Conservation (phyloP, 2,329 filamentous ascomycete species). For the Leptographium lundbergii region DNA sequence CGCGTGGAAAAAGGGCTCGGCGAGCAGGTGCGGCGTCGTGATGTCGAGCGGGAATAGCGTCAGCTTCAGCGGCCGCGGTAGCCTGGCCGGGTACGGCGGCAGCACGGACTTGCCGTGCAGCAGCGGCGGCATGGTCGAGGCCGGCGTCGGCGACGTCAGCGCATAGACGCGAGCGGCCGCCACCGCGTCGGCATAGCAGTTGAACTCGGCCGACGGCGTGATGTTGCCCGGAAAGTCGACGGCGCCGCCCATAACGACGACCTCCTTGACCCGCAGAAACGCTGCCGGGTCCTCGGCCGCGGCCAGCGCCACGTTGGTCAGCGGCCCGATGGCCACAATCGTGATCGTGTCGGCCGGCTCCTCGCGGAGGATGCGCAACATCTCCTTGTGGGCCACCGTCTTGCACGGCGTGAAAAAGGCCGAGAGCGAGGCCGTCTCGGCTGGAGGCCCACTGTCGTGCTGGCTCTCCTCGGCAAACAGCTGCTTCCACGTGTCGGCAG, state of each 20-base stretch:
- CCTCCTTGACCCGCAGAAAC: conserved; percentile 78
- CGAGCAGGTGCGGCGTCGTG: conserved; percentile 57
- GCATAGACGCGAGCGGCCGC: conserved; percentile 68
- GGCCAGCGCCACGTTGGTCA: conserved; percentile 88
- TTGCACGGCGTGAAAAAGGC: conserved; percentile 65
- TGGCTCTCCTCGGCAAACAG: conserved; percentile 40
- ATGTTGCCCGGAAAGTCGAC: conserved; percentile 72
- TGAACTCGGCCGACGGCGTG: conserved; percentile 83
- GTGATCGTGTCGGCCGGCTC: conserved; percentile 75
- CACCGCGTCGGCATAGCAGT: conserved; percentile 78
- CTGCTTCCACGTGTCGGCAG: conserved; percentile 60
- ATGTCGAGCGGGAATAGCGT: conserved; percentile 68
- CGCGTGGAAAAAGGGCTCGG: conserved; percentile 43
- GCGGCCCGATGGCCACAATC: conserved; percentile 78
- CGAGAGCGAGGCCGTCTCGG: conserved; percentile 32
- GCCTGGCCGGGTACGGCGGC: conserved; percentile 47
- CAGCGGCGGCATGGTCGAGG: conserved; percentile 67
- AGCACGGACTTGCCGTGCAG: conserved; percentile 37
- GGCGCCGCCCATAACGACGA: conserved; percentile 91
- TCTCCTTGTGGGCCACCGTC: conserved; percentile 66
- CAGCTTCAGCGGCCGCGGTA: conserved; percentile 52
- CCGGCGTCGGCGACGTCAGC: conserved; percentile 59
- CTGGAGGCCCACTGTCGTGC: conserved; percentile 11
- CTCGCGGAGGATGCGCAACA: conserved; percentile 71
- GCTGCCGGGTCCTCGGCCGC: conserved; percentile 80